Evolutionary conservation across 805 yeast genomes (phyloP).

Genomic region (Hanseniaspora valbyensis): DNA sequence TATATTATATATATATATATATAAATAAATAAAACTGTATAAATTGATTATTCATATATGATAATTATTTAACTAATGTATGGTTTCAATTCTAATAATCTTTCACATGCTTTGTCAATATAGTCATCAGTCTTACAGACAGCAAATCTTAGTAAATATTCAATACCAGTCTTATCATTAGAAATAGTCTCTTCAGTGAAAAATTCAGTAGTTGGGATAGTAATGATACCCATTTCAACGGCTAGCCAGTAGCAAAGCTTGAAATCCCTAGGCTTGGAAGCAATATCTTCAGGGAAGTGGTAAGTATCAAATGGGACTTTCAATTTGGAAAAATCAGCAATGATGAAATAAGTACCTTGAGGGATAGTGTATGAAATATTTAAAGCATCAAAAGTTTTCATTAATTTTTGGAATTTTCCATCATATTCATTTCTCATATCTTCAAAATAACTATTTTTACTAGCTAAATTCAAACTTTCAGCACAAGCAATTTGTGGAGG

Average conservation of each 20-base stretch:
- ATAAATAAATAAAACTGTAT: no score
- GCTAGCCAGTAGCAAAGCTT: constrained; percentile 85
- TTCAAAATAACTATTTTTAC: constrained; percentile 53
- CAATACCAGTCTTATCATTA: constrained; percentile 63
- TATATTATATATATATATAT: background rate
- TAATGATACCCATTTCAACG: constrained; percentile 84
- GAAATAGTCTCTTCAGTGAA: constrained; percentile 58
- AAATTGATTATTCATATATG: no score
- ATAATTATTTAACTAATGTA: constrained; percentile 34
- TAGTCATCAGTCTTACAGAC: constrained; percentile 85
- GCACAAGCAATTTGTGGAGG: constrained; percentile 91
- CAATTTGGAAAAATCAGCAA: constrained; percentile 78
- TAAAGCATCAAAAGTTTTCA: constrained; percentile 70
- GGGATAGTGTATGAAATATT: constrained; percentile 82
- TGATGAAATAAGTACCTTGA: constrained; percentile 85
- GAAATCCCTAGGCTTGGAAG: constrained; percentile 69
- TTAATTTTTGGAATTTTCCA: constrained; percentile 62
- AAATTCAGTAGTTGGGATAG: constrained; percentile 76
- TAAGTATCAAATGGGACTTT: constrained; percentile 59
- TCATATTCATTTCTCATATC: constrained; percentile 56
- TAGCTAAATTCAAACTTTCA: constrained; percentile 56
- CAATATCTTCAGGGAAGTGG: constrained; percentile 58
- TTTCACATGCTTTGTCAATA: constrained; percentile 68
- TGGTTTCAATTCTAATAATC: constrained; percentile 58
- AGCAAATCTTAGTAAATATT: constrained; percentile 81